Conservation (phyloP, 345 rosid species). For the Capsella bursapastoris region DNA sequence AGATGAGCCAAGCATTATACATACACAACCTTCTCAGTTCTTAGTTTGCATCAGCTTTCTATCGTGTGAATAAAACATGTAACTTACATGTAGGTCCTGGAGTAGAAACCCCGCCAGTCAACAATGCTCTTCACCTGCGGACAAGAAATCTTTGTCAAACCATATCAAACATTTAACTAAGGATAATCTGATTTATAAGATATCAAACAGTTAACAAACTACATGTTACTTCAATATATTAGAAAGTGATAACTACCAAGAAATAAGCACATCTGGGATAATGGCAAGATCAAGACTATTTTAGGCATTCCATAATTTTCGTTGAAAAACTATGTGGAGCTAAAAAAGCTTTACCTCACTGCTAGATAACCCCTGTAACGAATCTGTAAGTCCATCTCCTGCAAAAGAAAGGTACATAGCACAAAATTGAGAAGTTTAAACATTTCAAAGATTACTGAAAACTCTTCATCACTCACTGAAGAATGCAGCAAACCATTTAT, state of each 20-base stretch:
- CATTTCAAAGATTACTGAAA: neutral
- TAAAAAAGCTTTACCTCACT: slow-evolving; percentile 59
- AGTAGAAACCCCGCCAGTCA: slow-evolving; percentile 91
- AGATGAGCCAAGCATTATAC: slow-evolving; percentile 10
- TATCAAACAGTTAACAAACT: neutral
- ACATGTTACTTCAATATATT: neutral
- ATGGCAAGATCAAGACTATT: slow-evolving; percentile 10
- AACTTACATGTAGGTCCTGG: slow-evolving; percentile 81
- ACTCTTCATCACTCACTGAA: too few relatives aligned
- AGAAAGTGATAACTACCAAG: slow-evolving; percentile 11
- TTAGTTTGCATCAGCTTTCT: neutral
- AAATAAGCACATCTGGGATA: slow-evolving; percentile 1
- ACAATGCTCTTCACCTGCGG: slow-evolving; percentile 85
- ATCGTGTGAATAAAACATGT: slow-evolving; percentile 1
- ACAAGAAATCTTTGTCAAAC: slow-evolving; percentile 3
- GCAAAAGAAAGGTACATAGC: slow-evolving; percentile 64
- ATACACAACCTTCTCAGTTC: neutral
- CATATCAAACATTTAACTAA: slow-evolving; percentile 35
- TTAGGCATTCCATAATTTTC: neutral
- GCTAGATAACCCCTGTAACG: slow-evolving; percentile 74
- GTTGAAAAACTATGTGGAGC: slow-evolving; percentile 7
- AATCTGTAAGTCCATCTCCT: slow-evolving; percentile 96
- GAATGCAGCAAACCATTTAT: slow-evolving; percentile 20
- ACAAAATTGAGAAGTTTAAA: slow-evolving; percentile 7
- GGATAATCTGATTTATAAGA: neutral